These are phyloP conservation scores for Rehmannia glutinosa DNA, from an alignment of 257 asterid genomes.

Conservation along the genomic window DNA sequence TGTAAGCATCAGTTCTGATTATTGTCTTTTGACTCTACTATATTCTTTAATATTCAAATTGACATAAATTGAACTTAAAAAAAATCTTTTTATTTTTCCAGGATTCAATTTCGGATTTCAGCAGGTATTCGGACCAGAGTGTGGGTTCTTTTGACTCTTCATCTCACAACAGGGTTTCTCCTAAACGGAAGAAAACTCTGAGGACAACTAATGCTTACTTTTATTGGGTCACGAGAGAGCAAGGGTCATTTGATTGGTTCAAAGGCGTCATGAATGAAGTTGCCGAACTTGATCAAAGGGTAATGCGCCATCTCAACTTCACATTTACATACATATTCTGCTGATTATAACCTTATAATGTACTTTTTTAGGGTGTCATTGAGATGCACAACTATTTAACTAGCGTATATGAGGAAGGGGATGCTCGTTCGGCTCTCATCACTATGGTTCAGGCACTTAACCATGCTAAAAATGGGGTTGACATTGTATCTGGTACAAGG, in stretches of 20 bases:
- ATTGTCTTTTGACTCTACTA: not conserved
- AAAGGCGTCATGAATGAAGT: slow-evolving; percentile 96
- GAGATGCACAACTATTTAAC: slow-evolving; percentile 98
- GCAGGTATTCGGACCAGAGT: slow-evolving; percentile 62
- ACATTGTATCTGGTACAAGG: slow-evolving; percentile 83
- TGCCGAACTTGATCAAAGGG: slow-evolving; percentile 89
- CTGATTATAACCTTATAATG: not conserved
- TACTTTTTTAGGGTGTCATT: slow-evolving; percentile 58
- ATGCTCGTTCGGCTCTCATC: slow-evolving; percentile 96
- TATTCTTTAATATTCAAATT: not conserved
- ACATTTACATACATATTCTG: not conserved
- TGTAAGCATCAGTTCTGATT: slow-evolving; percentile 39
- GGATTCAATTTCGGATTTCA: slow-evolving; percentile 69
- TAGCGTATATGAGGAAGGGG: slow-evolving; percentile 96
- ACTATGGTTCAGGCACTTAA: slow-evolving; percentile 97
- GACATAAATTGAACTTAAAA: not conserved
- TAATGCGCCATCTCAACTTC: slow-evolving; percentile 24
- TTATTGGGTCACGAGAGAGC: slow-evolving; percentile 97
- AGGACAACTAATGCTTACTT: slow-evolving; percentile 90
- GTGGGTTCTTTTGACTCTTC: slow-evolving; percentile 39
- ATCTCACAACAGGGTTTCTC: slow-evolving; percentile 43
- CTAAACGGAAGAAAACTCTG: slow-evolving; percentile 47
- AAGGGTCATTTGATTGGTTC: slow-evolving; percentile 97
- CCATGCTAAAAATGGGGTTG: slow-evolving; percentile 96
- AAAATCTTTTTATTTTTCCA: slow-evolving; percentile 22